Percentiles rank a stretch among this genome's conserved stretches.
Conservation (phyloP, 140 eudicot species). For the Ambrosia hybrid region DNA sequence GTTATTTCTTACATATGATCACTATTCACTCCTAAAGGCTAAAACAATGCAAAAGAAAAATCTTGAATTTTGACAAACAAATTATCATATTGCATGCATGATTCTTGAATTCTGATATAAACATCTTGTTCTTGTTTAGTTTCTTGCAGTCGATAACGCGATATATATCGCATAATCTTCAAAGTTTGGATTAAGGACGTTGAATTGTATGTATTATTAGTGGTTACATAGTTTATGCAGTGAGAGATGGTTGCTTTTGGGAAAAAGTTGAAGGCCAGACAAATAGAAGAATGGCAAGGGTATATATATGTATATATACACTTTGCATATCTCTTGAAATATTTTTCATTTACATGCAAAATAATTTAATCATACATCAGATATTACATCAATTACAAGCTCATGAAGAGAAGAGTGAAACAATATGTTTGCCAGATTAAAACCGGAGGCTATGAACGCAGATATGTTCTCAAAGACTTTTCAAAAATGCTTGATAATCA, state of each 20-base stretch:
- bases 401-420: slow-evolving; percentile 89
- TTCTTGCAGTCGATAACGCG: background rate
- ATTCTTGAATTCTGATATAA: background rate
- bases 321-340: slow-evolving; percentile 10
- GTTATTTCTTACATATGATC: background rate
- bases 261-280: slow-evolving; percentile 87
- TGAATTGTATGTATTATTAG: background rate
- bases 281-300: slow-evolving; percentile 95
- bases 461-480: slow-evolving; percentile 88
- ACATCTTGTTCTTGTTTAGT: background rate
- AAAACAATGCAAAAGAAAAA: slow-evolving; percentile 12
- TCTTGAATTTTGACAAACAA: background rate
- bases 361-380: slow-evolving; percentile 30
- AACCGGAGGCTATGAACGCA: slow-evolving; percentile 60
- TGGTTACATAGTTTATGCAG: slow-evolving; percentile 30
- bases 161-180: background rate
- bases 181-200: background rate
- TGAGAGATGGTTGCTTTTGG: slow-evolving; percentile 93
- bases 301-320: slow-evolving; percentile 16
- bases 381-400: slow-evolving; percentile 90
- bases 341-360: background rate
- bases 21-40: no score
- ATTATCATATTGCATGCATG: background rate
- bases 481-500: slow-evolving; percentile 91
- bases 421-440: slow-evolving; percentile 70